Conservation (phyloP, 257 asterid species). For the Solanum infundibuliforme region DNA sequence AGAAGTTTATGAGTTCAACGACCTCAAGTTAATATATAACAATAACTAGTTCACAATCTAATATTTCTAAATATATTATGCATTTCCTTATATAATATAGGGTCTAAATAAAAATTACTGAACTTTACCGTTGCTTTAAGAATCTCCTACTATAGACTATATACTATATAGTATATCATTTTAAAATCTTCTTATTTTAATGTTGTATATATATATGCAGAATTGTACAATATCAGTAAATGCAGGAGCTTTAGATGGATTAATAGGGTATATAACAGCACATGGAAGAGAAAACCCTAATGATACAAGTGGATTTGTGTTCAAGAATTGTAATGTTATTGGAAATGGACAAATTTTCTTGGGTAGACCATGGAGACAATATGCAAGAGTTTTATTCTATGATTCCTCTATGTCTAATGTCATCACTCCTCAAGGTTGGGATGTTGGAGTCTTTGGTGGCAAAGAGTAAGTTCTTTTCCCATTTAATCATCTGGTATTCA, state of each 20-base stretch:
- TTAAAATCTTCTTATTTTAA: neutral
- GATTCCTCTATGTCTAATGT: slow-evolving; percentile 26
- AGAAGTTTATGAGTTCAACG: neutral
- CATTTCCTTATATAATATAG: neutral
- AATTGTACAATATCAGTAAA: slow-evolving; percentile 36
- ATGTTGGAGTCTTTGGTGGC: slow-evolving; percentile 22
- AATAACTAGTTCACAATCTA: neutral
- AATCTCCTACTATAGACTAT: neutral
- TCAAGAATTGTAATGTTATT: slow-evolving; percentile 32
- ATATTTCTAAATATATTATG: neutral
- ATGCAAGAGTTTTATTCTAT: slow-evolving; percentile 56
- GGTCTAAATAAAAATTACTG: neutral
- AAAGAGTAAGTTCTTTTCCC: slow-evolving; percentile 26
- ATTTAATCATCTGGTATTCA: neutral
- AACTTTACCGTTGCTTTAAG: neutral
- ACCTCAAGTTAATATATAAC: neutral
- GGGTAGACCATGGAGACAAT: slow-evolving; percentile 64
- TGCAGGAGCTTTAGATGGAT: slow-evolving; percentile 24
- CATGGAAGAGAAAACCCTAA: slow-evolving; percentile 27
- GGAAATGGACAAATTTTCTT: slow-evolving; percentile 37
- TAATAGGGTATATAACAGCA: slow-evolving; percentile 56
- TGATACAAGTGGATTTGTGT: slow-evolving; percentile 37
- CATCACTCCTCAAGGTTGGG: slow-evolving; percentile 57
- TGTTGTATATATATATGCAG: slow-evolving; percentile 9
- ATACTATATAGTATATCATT: neutral